Evolutionary conservation across 768 basidiomycete genomes (phyloP).

Genomic region (Agaricus blazei): DNA sequence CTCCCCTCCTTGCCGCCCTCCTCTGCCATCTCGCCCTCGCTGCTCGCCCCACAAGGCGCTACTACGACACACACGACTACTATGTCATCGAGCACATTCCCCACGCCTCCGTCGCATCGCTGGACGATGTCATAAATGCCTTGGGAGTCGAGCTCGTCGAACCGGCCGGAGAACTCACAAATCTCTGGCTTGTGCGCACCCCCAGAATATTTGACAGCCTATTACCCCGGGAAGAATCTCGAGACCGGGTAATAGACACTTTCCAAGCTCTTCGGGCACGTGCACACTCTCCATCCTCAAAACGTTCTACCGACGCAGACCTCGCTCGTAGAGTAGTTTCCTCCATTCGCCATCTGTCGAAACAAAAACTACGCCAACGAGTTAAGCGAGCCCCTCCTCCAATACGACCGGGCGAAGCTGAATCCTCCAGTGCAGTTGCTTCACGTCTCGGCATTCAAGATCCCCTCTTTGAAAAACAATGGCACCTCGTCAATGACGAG

Average conservation of each 20-base stretch:
- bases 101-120: conserved; percentile 30
- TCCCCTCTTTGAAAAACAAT: conserved; percentile 80
- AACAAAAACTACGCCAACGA: conserved; percentile 63
- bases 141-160: conserved; percentile 86
- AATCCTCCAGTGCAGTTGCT: conserved; percentile 44
- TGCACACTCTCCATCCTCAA: conserved; percentile 25
- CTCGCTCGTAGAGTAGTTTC: conserved; percentile 41
- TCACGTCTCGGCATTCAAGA: conserved; percentile 67
- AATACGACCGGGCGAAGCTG: conserved; percentile 22
- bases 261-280: conserved; percentile 40
- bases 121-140: conserved; percentile 50
- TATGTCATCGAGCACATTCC: conserved; percentile 74
- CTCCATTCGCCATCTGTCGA: conserved; percentile 56
- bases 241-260: conserved; percentile 45
- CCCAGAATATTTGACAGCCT: conserved; percentile 29
- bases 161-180: conserved; percentile 73
- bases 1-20: conserved; percentile 15
- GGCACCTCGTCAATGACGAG: conserved; percentile 92
- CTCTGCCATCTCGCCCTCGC: conserved; percentile 19
- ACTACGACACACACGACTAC: conserved; percentile 70
- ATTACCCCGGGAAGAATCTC: conserved; percentile 25
- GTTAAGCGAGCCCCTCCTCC: conserved; percentile 72
- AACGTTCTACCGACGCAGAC: conserved; percentile 37
- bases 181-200: conserved; percentile 80
- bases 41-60: conserved; percentile 38